Evolutionary conservation across 306 rosid species (phyloP).

Genomic region (Cajanus cajan): DNA sequence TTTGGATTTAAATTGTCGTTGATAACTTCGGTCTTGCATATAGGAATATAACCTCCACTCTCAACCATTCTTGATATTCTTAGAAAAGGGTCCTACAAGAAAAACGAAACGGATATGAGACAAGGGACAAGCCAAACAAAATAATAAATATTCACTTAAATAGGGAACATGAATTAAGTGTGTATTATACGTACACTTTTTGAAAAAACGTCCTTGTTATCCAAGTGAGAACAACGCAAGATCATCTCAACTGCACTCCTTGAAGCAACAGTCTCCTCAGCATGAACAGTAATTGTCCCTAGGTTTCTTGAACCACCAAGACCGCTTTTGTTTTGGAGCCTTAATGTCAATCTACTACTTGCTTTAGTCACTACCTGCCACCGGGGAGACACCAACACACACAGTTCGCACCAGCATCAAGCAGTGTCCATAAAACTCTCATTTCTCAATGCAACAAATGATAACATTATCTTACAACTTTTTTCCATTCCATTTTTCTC

Average conservation of each 20-base stretch:
- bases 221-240: conserved; percentile 72
- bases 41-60: conserved; percentile 71
- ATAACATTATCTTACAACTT: no score
- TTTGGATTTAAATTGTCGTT: conserved; percentile 69
- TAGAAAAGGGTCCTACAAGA: conserved; percentile 77
- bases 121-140: background rate
- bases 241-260: conserved; percentile 60
- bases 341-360: conserved; percentile 47
- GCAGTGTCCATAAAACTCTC: background rate
- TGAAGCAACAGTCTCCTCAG: conserved; percentile 73
- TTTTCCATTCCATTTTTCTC: no score
- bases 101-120: conserved; percentile 5
- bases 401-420: background rate
- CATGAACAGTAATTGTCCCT: conserved; percentile 69
- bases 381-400: background rate
- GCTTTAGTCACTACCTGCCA: conserved; percentile 73
- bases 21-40: conserved; percentile 86
- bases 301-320: conserved; percentile 39
- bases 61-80: conserved; percentile 77
- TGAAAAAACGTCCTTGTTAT: conserved; percentile 73
- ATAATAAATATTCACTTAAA: background rate
- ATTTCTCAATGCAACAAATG: background rate
- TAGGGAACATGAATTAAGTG: background rate
- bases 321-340: conserved; percentile 45
- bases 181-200: conserved; percentile 55